Evolutionary conservation across 208 protist genomes (phyloP).

Genomic region (Phytomonas sp.): DNA sequence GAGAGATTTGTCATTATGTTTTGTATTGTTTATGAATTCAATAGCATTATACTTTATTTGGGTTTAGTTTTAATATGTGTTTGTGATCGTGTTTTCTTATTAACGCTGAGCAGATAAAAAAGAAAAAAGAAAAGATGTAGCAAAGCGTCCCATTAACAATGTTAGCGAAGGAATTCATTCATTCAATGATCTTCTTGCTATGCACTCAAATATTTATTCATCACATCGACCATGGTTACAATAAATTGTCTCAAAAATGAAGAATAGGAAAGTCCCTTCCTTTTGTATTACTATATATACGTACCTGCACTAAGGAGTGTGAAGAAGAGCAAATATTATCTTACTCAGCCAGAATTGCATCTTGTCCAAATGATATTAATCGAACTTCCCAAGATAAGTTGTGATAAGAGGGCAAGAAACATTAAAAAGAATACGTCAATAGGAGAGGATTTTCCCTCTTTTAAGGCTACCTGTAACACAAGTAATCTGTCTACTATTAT

Average conservation of each 20-base stretch:
- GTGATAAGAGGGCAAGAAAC: neutral
- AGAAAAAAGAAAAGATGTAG: conserved; percentile 13
- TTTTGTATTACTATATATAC: neutral
- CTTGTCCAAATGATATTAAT: neutral
- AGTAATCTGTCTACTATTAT: neutral
- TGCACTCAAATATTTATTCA: neutral
- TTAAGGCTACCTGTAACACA: neutral
- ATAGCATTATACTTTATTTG: neutral
- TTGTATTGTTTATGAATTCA: neutral
- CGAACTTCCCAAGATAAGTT: neutral
- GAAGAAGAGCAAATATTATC: neutral
- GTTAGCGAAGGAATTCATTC: neutral
- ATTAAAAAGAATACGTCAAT: conserved; percentile 5
- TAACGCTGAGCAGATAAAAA: conserved; percentile 11
- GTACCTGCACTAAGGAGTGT: neutral
- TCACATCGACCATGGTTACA: neutral
- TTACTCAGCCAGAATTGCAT: neutral
- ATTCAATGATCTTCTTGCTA: neutral
- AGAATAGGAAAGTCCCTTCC: neutral
- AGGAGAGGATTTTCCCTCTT: conserved; percentile 4
- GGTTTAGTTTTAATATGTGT: neutral
- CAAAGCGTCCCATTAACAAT: neutral
- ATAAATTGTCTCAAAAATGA: neutral
- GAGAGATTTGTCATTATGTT: neutral
- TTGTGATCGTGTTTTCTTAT: neutral